A percentile compares a stretch with the other conserved stretches of the same genome.
Evolutionary conservation across 306 rosid species (phyloP).

Genomic region (Castanopsis chinensis): DNA sequence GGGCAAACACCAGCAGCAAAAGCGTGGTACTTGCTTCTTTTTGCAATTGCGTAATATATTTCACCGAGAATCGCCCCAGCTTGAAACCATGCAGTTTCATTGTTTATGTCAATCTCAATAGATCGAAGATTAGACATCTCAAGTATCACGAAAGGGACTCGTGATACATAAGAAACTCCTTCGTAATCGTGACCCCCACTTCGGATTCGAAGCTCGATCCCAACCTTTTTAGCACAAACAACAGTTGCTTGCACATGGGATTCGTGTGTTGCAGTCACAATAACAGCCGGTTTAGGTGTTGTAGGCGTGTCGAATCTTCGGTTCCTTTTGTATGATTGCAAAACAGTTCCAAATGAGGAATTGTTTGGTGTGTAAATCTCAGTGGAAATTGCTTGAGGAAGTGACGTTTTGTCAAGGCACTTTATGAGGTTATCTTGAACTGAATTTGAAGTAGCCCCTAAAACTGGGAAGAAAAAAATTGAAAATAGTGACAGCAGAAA

Average conservation of each 20-base stretch:
- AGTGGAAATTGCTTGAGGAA: constrained; percentile 28
- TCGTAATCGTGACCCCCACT: constrained; percentile 90
- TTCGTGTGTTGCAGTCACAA: constrained; percentile 59
- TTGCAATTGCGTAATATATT: too few species aligned
- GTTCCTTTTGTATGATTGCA: constrained; percentile 51
- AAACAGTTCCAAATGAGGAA: constrained; percentile 36
- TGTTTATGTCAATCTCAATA: too few species aligned
- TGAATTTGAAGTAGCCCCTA: constrained; percentile 34
- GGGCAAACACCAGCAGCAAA: too few species aligned
- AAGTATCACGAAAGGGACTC: constrained; percentile 49
- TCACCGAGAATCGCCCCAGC: too few species aligned
- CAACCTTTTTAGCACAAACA: constrained; percentile 53
- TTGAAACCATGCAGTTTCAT: too few species aligned
- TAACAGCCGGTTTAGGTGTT: constrained; percentile 59
- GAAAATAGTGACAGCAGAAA: too few species aligned
- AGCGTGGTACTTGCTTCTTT: too few species aligned
- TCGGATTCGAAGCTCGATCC: constrained; percentile 53
- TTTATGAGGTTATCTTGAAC: constrained; percentile 37
- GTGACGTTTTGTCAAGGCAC: constrained; percentile 33
- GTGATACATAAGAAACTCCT: constrained; percentile 68
- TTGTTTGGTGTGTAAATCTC: constrained; percentile 30
- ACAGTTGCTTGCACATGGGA: constrained; percentile 65
- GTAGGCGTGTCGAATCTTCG: constrained; percentile 46
- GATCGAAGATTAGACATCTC: constrained; percentile 60
- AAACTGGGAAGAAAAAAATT: constrained; percentile 31